Conservation (phyloP, 495 filamentous ascomycete species). For the Lophiotrema nucula region DNA sequence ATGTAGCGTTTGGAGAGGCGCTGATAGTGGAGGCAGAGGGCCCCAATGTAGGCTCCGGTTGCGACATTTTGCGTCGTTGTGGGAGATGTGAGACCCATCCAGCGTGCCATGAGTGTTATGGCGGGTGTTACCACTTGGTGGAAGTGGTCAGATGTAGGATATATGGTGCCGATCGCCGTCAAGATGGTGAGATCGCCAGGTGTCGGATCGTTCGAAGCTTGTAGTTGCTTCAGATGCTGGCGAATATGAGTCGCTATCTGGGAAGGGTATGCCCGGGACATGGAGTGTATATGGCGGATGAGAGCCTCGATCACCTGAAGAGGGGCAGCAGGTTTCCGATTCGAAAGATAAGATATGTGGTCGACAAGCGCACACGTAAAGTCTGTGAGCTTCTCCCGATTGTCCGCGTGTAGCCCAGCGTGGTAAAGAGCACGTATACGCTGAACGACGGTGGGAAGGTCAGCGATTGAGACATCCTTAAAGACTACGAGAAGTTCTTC, state of each 20-base stretch:
- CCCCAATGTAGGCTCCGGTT: conserved; percentile 73
- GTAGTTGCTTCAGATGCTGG: conserved; percentile 63
- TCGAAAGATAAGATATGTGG: conserved; percentile 69
- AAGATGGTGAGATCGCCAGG: conserved; percentile 77
- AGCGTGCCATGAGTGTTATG: conserved; percentile 74
- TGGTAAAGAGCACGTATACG: conserved; percentile 86
- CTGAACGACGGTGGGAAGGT: conserved; percentile 78
- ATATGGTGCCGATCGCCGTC: conserved; percentile 78
- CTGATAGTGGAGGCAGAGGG: conserved; percentile 78
- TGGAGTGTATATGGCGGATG: conserved; percentile 78
- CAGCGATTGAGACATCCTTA: conserved; percentile 54
- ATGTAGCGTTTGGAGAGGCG: conserved; percentile 76
- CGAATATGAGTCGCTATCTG: conserved; percentile 76
- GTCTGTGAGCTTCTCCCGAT: conserved; percentile 75
- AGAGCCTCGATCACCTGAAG: conserved; percentile 65
- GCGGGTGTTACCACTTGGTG: conserved; percentile 90
- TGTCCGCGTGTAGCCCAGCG: conserved; percentile 76
- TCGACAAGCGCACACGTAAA: conserved; percentile 76
- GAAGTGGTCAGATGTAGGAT: conserved; percentile 95
- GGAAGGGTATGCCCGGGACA: conserved; percentile 78
- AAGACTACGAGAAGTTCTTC: conserved; percentile 68
- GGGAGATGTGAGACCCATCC: conserved; percentile 74
- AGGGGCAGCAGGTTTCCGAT: conserved; percentile 43
- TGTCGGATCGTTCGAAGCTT: conserved; percentile 60
- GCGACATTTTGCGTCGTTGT: conserved; percentile 61